Percentiles rank a stretch among this genome's conserved stretches.
These are phyloP conservation scores for Populus hybrid DNA, from an alignment of 441 rosid genomes.

Conservation along the genomic window DNA sequence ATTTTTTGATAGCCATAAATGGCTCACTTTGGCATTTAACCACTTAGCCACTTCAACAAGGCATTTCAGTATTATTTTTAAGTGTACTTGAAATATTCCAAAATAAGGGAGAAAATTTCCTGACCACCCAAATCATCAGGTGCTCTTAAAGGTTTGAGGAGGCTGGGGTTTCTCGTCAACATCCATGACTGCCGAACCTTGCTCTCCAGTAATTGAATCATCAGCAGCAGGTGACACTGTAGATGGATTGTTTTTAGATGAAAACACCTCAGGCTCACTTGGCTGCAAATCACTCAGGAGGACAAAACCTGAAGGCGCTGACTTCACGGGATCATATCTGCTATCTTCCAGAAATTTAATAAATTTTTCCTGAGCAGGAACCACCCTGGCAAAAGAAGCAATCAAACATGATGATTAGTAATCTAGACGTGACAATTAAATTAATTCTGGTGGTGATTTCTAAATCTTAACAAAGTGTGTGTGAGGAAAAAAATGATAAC, in stretches of 20 bases:
- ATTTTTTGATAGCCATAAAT: too few species aligned
- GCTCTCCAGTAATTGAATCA: constrained; percentile 52
- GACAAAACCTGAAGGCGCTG: constrained; percentile 83
- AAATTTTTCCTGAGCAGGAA: constrained; percentile 84
- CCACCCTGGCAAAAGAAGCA: constrained; percentile 61
- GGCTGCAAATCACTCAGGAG: constrained; percentile 75
- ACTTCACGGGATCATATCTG: constrained; percentile 85
- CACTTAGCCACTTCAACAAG: too few species aligned
- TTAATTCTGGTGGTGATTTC: too few species aligned
- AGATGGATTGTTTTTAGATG: constrained; percentile 75
- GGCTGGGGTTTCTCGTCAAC: constrained; percentile 98
- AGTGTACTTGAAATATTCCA: too few species aligned
- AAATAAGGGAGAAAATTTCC: too few species aligned
- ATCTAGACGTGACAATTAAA: background rate
- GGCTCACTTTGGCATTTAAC: too few species aligned
- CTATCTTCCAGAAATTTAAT: constrained; percentile 75
- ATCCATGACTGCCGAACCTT: constrained; percentile 67
- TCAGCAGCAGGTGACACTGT: constrained; percentile 48
- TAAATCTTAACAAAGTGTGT: background rate
- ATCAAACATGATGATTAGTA: background rate
- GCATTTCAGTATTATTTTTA: too few species aligned
- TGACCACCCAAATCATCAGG: constrained; percentile 33
- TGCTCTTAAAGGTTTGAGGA: constrained; percentile 83
- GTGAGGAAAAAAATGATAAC: background rate
- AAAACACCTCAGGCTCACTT: constrained; percentile 75